phyloP scores from a whole-genome alignment of 169 alveolate species.

The Plasmodium vinckei region DNA sequence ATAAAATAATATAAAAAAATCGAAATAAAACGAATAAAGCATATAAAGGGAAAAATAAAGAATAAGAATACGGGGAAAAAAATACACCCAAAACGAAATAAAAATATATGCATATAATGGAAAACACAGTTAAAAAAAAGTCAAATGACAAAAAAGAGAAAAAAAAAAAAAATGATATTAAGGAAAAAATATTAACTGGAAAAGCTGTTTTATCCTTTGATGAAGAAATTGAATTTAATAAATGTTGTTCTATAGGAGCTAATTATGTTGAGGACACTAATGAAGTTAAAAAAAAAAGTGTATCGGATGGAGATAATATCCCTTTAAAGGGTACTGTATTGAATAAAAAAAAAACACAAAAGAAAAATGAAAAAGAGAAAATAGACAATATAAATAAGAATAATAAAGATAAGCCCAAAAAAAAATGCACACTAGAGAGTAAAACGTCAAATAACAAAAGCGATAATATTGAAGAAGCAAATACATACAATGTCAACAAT shows the following conservation, averaged over 20 bases:
- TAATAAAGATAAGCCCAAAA: constrained; percentile 13
- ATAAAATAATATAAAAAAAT: background rate
- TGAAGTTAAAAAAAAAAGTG: constrained; percentile 21
- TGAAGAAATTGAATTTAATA: constrained; percentile 70
- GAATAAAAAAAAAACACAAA: constrained; percentile 22
- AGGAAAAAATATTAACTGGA: constrained; percentile 38
- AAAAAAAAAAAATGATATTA: constrained; percentile 35
- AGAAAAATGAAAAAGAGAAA: constrained; percentile 24
- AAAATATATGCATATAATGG: constrained; percentile 17
- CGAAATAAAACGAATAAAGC: background rate
- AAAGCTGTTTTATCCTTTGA: constrained; percentile 49
- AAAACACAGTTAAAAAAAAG: constrained; percentile 52
- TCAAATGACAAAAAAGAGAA: constrained; percentile 28
- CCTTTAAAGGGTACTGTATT: constrained; percentile 6
- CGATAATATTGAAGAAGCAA: constrained; percentile 15
- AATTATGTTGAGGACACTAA: constrained; percentile 3
- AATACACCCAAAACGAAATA: background rate
- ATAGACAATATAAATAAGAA: constrained; percentile 6
- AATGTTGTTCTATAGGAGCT: constrained; percentile 24
- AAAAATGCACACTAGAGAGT: constrained; percentile 2
- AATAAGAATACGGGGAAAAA: background rate
- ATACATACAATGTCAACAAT: constrained; percentile 5
- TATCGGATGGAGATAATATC: background rate
- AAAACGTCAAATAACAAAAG: constrained; percentile 7
- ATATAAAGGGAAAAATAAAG: background rate